These are phyloP conservation scores for Plasmodiophora brassicae DNA, from an alignment of 208 protist species.

Conservation along the genomic window DNA sequence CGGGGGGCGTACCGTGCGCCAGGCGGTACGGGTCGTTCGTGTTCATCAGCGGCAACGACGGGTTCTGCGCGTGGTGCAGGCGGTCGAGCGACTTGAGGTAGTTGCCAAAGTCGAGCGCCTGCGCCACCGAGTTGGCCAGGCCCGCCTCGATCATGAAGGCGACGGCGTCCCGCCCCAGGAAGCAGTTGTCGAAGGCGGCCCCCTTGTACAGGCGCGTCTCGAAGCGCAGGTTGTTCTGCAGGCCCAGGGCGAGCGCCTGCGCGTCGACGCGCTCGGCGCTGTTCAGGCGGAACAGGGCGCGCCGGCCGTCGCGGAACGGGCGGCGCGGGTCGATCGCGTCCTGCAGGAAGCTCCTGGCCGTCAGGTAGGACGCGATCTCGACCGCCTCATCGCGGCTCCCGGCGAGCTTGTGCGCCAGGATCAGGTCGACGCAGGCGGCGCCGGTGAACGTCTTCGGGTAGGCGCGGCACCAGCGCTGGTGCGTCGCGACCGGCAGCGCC, in stretches of 20 bases:
- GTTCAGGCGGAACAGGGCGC: background rate
- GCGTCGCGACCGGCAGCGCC: background rate
- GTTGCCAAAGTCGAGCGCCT: constrained; percentile 32
- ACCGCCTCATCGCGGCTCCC: background rate
- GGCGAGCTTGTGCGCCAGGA: background rate
- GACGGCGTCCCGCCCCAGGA: background rate
- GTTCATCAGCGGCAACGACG: background rate
- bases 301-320: background rate
- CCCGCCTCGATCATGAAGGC: constrained; percentile 7
- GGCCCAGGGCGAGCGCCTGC: background rate
- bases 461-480: background rate
- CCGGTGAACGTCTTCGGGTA: constrained; percentile 8
- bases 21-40: background rate
- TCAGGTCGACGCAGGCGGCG: background rate
- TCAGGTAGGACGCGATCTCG: background rate
- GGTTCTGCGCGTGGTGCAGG: background rate
- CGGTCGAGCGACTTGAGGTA: background rate
- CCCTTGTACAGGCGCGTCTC: background rate
- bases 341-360: background rate
- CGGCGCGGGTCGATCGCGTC: background rate
- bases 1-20: background rate
- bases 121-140: background rate
- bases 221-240: background rate
- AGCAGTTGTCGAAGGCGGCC: background rate
- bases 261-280: background rate